Evolutionary conservation across 345 rosid genomes (phyloP).

Genomic region (Turnera subulata): DNA sequence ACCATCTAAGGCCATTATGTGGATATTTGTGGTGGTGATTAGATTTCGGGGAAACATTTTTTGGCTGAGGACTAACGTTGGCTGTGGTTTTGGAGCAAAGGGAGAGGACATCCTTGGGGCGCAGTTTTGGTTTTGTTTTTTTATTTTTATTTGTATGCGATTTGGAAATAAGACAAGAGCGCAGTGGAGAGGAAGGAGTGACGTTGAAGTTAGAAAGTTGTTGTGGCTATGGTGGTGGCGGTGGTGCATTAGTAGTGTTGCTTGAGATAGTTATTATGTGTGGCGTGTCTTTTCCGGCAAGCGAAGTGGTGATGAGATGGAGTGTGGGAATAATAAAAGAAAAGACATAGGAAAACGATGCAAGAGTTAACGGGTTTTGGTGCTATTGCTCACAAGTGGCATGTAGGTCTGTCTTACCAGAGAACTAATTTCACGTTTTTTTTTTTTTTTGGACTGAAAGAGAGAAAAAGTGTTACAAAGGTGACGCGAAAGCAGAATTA

Average conservation of each 20-base stretch:
- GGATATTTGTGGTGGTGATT: slow-evolving; percentile 25
- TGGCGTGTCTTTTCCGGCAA: slow-evolving; percentile 18
- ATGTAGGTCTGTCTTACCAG: too few relatives aligned
- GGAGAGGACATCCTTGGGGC: neutral
- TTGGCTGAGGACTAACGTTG: neutral
- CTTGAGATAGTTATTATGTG: neutral
- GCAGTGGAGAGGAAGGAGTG: neutral
- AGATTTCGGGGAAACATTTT: neutral
- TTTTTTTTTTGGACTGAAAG: too few relatives aligned
- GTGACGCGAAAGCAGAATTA: too few relatives aligned
- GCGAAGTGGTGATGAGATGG: neutral
- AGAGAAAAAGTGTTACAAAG: too few relatives aligned
- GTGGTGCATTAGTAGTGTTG: neutral
- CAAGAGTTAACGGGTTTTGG: too few relatives aligned
- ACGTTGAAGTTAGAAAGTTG: neutral
- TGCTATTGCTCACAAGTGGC: too few relatives aligned
- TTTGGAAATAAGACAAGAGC: neutral
- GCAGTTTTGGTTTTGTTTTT: neutral
- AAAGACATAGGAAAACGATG: too few relatives aligned
- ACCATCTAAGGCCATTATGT: slow-evolving; percentile 77
- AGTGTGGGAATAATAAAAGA: too few relatives aligned
- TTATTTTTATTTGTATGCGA: too few relatives aligned
- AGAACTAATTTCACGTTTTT: too few relatives aligned
- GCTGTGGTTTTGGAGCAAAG: neutral
- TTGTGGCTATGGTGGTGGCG: neutral